Percentiles rank a stretch among this genome's conserved stretches.
Conservation (phyloP, 2,329 filamentous ascomycete species). For the Trichoderma arundinaceum region DNA sequence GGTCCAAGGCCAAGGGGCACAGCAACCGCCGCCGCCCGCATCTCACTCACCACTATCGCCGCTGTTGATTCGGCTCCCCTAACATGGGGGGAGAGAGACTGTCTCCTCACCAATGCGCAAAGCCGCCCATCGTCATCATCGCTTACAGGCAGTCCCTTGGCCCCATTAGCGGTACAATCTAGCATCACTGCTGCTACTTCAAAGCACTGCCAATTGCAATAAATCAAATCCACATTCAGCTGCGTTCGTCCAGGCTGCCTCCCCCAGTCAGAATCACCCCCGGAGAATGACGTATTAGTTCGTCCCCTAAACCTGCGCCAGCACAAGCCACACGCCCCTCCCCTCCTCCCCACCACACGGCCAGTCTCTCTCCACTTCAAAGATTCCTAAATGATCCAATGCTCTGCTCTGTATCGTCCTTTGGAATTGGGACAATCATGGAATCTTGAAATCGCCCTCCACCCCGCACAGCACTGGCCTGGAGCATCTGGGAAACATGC, state of each 20-base stretch:
- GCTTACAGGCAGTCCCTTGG: neutral
- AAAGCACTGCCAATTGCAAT: neutral
- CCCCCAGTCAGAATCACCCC: neutral
- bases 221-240: neutral
- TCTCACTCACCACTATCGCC: constrained; percentile 6
- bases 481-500: too few species aligned
- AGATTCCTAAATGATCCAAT: constrained; percentile 13
- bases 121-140: constrained; percentile 11
- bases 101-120: constrained; percentile 16
- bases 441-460: neutral
- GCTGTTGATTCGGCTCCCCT: neutral
- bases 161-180: too few species aligned
- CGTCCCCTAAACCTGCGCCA: constrained; percentile 2
- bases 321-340: constrained; percentile 22
- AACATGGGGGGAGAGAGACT: constrained; percentile 5
- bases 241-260: constrained; percentile 14
- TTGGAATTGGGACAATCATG: neutral
- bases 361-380: neutral
- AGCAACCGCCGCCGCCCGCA: neutral
- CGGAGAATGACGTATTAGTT: constrained; percentile 18
- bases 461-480: too few species aligned
- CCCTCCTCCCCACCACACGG: constrained; percentile 6
- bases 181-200: neutral
- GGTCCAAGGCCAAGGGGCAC: neutral
- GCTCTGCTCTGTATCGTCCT: neutral